Base-by-base conservation (phyloP, 2,329 filamentous ascomycete species). In the Diaporthe sp. region DNA sequence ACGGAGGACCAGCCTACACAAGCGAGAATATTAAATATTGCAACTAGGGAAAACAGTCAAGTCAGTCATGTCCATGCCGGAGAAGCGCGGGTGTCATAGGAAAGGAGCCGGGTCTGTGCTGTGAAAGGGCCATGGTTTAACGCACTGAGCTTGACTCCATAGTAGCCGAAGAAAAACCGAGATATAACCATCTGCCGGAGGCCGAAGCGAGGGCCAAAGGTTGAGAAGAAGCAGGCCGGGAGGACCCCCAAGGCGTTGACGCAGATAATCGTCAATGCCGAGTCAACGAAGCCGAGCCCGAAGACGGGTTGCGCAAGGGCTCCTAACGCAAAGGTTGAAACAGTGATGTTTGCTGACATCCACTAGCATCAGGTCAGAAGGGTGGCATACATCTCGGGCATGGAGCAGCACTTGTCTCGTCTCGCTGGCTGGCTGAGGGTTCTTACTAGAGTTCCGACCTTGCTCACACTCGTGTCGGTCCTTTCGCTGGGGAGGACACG, bases 131-230 rank as follows among this genome's bases (percentile, higher is more conserved):
- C 10, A 37, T 53, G 31, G 31, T 22, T 74, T 58, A 22, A 85
- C 88, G 82, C 84, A 92, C 91, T 90, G 78, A 94, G 83, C 82
- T 93, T 94, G 44, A 92, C 91, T n/a, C 88, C 89, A 78, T 90
- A 92, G 84, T 90, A 94, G 12, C 94, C 94, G 81, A 95, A 95
- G 84, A 89, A 95, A 84, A 93, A 95, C 49, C 94, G 88, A 15
- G 92, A 92, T n/a, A 96, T 87, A 1, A 95, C 93, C 92, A 96
- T 95, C 81, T 95, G 94, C 73, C 94, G 90, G 77, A 95, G 87
- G 5, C 94, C 94, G 78, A 95, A 95, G 12, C 86, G 85, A 3
- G 94, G 92, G 3, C 94, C 94, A 80, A 95, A 95, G 25, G 91
- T 94, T 2, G 92, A 94, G 86, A 95, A 95, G 84, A 93, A 95